phyloP scores from a whole-genome alignment of 2,329 filamentous ascomycete genomes.

The Venturia pyrina region DNA sequence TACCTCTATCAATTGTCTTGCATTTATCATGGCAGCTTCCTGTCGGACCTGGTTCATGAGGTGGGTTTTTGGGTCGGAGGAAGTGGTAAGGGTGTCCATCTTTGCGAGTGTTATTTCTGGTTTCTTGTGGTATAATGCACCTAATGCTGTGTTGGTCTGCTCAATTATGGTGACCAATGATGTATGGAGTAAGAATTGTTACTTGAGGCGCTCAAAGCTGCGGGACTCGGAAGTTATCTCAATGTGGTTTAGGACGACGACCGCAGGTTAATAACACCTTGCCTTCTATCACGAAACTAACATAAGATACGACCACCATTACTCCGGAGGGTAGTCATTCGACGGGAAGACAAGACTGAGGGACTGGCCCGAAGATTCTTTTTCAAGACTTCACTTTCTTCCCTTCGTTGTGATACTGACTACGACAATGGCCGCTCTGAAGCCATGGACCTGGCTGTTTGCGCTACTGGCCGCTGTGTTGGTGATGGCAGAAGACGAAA shows the following conservation, averaged over 20 bases:
- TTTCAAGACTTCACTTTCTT: slow-evolving; percentile 13
- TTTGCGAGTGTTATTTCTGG: slow-evolving; percentile 17
- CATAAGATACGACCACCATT: not conserved
- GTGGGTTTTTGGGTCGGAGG: slow-evolving; percentile 32
- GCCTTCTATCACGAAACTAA: not conserved
- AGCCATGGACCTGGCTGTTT: slow-evolving; percentile 20
- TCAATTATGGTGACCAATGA: not conserved
- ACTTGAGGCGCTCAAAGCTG: not conserved
- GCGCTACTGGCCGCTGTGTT: slow-evolving; percentile 18
- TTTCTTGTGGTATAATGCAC: not conserved
- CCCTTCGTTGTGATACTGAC: slow-evolving; percentile 20
- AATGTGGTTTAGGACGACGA: not conserved
- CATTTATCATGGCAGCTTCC: slow-evolving; percentile 42
- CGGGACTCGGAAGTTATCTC: not conserved
- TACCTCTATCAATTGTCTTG: slow-evolving; percentile 41
- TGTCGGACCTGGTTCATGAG: slow-evolving; percentile 44
- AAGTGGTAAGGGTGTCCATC: slow-evolving; percentile 20
- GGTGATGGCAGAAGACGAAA: slow-evolving; percentile 29
- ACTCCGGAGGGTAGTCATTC: not conserved
- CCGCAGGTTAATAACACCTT: not conserved
- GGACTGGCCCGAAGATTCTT: not conserved
- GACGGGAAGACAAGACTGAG: not conserved
- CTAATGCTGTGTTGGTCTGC: not conserved
- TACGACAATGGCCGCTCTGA: not conserved
- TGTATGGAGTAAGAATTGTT: too few species aligned